Evolutionary conservation across 2,329 filamentous ascomycete species (phyloP), one percentile per base, ranked within the genome.

Genomic region (Aspergillus spinulosporus): DNA sequence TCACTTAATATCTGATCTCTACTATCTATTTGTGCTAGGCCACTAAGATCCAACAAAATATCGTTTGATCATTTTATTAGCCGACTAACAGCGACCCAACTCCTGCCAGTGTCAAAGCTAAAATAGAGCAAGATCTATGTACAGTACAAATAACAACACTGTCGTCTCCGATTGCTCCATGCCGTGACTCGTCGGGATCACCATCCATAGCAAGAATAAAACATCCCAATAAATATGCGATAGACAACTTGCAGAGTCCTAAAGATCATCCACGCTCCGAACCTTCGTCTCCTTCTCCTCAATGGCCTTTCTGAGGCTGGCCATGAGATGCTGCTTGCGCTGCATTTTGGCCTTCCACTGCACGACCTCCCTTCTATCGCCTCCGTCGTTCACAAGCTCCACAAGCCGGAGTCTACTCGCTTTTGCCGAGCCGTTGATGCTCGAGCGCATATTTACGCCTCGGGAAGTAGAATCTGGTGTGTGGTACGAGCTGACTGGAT

Each of bases 401-500:
- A 73, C 65, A 46, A 59, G 68, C 26, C 71, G 70, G 42, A 72
- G 66, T 6, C 68, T 64, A 54, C 68, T 73, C 3, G 64, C 62
- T 53, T 64, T 66, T 6, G 68, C 65, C 28, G 70, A 72, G 29
- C 69, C 71, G 53, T 68, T 74, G 52, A 73, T 54, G 56, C 69
- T 76, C 28, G 63, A 63, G 26, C 68, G 72, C 65, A 71, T 73
- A 43, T 64, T 69, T 42, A 67, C 14, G 26, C 60, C 69, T 58
- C 65, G 68, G 26, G 63, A 65, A 44, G 64, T 65, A 26, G 74
- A 75, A n/a, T 76, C 73, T 1, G 74, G 74, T 0, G 74, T 76
- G 57, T 76, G 73, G 40, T 75, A 77, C 9, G 71, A 64, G 51
- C 67, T 75, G 45, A 60, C 48, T 11, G 60, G 54, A 4, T 67